Evolutionary conservation across 2,329 filamentous ascomycete genomes (phyloP).

Genomic region (Ceratocystiopsis minuta): DNA sequence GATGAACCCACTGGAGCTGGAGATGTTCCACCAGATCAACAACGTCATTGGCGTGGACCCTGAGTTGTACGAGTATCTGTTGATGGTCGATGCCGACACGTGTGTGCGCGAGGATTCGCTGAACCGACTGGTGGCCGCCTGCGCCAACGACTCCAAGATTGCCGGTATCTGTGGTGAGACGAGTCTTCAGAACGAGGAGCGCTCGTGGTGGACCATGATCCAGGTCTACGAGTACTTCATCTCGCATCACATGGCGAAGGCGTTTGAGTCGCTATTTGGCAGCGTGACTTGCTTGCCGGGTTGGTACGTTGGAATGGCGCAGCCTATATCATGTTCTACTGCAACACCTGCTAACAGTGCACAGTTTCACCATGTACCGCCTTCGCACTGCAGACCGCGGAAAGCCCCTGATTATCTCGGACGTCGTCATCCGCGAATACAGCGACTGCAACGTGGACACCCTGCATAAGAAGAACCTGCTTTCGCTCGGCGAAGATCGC

Average conservation of each 20-base stretch:
- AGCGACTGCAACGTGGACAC: constrained; percentile 81
- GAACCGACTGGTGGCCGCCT: constrained; percentile 81
- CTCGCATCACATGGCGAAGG: constrained; percentile 89
- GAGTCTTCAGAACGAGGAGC: constrained; percentile 84
- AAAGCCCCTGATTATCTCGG: constrained; percentile 83
- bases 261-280: constrained; percentile 93
- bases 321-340: no score
- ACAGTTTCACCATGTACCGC: constrained; percentile 97
- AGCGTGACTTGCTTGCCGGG: constrained; percentile 97
- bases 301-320: constrained; percentile 60
- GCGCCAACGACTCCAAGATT: constrained; percentile 87
- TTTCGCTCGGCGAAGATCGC: constrained; percentile 91
- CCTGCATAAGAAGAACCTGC: constrained; percentile 86
- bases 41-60: constrained; percentile 98
- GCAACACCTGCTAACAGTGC: no score
- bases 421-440: constrained; percentile 76
- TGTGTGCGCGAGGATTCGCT: constrained; percentile 81
- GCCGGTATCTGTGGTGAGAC: constrained; percentile 96
- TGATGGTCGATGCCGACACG: constrained; percentile 97
- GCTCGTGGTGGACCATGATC: constrained; percentile 98
- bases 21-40: constrained; percentile 99
- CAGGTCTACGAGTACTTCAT: constrained; percentile 99
- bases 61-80: constrained; percentile 87
- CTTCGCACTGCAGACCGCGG: constrained; percentile 85
- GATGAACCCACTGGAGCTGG: constrained; percentile 90